These are phyloP conservation scores for Fusarium chaquense DNA, from an alignment of 2,329 filamentous ascomycete species.

Conservation along the genomic window DNA sequence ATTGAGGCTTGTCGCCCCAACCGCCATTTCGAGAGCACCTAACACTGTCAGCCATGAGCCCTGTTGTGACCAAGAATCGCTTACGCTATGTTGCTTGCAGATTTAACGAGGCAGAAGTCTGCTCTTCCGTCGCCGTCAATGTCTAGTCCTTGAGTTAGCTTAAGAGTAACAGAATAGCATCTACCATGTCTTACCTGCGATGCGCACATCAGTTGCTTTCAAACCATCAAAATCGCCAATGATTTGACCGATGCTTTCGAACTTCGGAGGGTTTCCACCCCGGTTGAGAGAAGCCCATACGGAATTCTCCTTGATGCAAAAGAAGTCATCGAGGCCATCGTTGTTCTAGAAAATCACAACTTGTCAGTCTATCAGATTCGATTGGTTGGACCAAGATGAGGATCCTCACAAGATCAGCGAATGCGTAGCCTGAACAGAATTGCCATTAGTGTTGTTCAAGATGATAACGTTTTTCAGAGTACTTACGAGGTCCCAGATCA, in stretches of 20 bases:
- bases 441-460: not conserved
- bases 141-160: not conserved
- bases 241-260: not conserved
- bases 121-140: not conserved
- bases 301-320: not conserved
- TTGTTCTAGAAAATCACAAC: not conserved
- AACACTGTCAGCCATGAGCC: not conserved
- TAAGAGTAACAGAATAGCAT: rapidly evolving
- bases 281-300: not conserved
- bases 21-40: slow-evolving; percentile 1
- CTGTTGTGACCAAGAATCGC: not conserved
- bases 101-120: not conserved
- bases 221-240: not conserved
- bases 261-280: not conserved
- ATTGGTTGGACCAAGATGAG: rapidly evolving
- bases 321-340: slow-evolving; percentile 1
- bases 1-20: not conserved
- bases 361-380: not conserved
- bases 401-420: not conserved
- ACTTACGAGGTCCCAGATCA: not conserved
- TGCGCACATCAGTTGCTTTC: not conserved
- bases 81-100: not conserved
- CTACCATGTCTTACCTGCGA: not conserved
- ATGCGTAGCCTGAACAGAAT: not conserved
- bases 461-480: not conserved